Evolutionary conservation across 768 basidiomycete genomes (phyloP), one percentile per base, ranked within the genome.

Genomic region (Podaxis sp.): DNA sequence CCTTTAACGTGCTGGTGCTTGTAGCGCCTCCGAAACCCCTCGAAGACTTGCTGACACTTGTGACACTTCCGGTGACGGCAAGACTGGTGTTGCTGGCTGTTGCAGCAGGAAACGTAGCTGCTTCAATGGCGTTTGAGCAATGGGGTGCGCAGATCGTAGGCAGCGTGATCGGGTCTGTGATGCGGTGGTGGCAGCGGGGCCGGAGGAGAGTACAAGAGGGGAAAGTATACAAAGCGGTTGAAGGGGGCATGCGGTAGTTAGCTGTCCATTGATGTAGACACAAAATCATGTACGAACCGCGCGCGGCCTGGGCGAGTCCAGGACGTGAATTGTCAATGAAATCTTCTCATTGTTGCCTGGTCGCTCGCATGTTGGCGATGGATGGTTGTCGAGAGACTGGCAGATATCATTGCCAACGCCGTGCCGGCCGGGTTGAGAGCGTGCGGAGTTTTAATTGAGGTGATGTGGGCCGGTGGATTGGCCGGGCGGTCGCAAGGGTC

Each of bases 151-250:
- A 78, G 57, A 71, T 75, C 17, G 80, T 92, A 33, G 84, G 88
- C 10, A 75, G 71, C n/a, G 33, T 83, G 33, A 75, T 90, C n/a
- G 86, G 84, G 3, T 68, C 71, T 40, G 64, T 85, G 65, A 72
- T 76, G 61, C 73, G 74, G 55, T 77, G 81, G 72, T 77, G 77
- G 66, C 76, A 75, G 44, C 73, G 73, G 56, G 78, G 76, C 53
- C 80, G 79, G 60, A 75, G 84, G 64, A 78, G 89, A 62, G 78
- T 77, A 53, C 78, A 79, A 51, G 86, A 86, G 13, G 89, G 88
- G 4, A 94, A 94, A 72, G 75, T 83, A 55, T 99, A 99, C 82
- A 96, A 95, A 76, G 80, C 83, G 8, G 87, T 99, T 2, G 92
- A 94, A 68, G 86, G 87, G 22, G 87, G 85, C 37, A 86, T 89